Percentiles rank a stretch among this genome's conserved stretches.
phyloP scores from a whole-genome alignment of 1,284 basidiomycete species.

The Papiliotrema flavescens region DNA sequence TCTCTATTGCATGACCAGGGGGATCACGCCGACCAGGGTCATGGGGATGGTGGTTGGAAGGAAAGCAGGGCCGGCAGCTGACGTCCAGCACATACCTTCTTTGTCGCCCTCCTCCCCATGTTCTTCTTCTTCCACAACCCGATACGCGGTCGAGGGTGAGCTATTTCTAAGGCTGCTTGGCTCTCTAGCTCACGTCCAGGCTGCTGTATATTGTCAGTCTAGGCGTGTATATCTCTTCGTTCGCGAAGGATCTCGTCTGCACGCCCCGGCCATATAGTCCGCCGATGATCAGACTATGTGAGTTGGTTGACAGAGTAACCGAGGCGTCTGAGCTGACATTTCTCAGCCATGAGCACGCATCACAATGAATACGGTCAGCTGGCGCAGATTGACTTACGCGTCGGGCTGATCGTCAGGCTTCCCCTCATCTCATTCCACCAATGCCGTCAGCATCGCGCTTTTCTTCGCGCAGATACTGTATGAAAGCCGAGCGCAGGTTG shows the following conservation, averaged over 20 bases:
- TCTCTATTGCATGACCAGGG: no score
- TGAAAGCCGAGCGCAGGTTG: slow-evolving; percentile 18
- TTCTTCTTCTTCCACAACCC: slow-evolving; percentile 82
- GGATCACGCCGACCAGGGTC: no score
- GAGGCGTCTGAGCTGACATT: neutral
- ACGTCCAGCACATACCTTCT: slow-evolving; percentile 74
- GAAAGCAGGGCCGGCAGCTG: neutral
- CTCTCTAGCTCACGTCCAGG: slow-evolving; percentile 46
- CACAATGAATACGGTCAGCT: slow-evolving; percentile 54
- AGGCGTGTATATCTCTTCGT: slow-evolving; percentile 79
- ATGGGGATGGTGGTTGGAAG: no score
- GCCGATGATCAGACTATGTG: slow-evolving; percentile 72
- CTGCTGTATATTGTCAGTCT: slow-evolving; percentile 69
- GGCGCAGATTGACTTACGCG: neutral
- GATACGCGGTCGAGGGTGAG: slow-evolving; percentile 65
- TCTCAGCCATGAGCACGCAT: slow-evolving; percentile 71
- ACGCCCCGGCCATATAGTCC: slow-evolving; percentile 87
- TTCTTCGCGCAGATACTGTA: slow-evolving; percentile 54
- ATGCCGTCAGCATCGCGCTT: slow-evolving; percentile 80
- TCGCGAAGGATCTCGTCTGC: slow-evolving; percentile 85
- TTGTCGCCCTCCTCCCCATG: slow-evolving; percentile 81
- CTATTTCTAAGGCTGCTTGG: neutral
- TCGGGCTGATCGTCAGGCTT: slow-evolving; percentile 62
- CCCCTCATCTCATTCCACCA: slow-evolving; percentile 93
- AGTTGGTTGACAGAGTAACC: slow-evolving; percentile 7